Evolutionary conservation across 164 flowering plant species (phyloP).

Genomic region (Stephania yunnanensis): DNA sequence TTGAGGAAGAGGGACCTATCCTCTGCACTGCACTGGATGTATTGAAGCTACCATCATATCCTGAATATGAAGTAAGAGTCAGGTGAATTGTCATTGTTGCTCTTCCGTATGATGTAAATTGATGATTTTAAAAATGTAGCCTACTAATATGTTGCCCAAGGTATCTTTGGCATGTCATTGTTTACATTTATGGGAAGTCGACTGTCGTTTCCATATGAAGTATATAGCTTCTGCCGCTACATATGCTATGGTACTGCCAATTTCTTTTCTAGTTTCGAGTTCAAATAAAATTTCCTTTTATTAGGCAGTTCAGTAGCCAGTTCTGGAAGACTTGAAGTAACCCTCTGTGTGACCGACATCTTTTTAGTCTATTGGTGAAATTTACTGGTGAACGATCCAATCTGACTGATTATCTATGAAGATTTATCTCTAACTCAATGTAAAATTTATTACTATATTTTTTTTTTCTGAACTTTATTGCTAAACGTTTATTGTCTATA

Average conservation of each 20-base stretch:
- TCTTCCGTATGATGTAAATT: neutral
- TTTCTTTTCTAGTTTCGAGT: no score
- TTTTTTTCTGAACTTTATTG: neutral
- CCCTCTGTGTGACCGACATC: neutral
- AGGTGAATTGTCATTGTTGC: slow-evolving; percentile 38
- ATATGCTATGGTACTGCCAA: no score
- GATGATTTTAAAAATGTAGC: neutral
- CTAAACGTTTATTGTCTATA: neutral
- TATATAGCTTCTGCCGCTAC: no score
- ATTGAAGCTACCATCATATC: slow-evolving; percentile 90
- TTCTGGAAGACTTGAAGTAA: neutral
- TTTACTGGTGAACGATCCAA: neutral
- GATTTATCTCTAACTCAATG: neutral
- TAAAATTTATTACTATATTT: neutral
- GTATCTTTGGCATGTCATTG: neutral
- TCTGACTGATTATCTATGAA: neutral
- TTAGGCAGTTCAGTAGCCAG: neutral
- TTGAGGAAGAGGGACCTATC: slow-evolving; percentile 97
- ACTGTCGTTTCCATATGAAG: neutral
- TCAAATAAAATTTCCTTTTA: neutral
- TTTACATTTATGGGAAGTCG: neutral
- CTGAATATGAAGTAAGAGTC: slow-evolving; percentile 92
- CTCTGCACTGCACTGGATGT: slow-evolving; percentile 91
- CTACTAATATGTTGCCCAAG: no score
- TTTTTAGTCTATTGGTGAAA: neutral